These are phyloP conservation scores for Beauveria scarabaeidicola DNA, from an alignment of 2,329 filamentous ascomycete genomes.

Conservation along the genomic window DNA sequence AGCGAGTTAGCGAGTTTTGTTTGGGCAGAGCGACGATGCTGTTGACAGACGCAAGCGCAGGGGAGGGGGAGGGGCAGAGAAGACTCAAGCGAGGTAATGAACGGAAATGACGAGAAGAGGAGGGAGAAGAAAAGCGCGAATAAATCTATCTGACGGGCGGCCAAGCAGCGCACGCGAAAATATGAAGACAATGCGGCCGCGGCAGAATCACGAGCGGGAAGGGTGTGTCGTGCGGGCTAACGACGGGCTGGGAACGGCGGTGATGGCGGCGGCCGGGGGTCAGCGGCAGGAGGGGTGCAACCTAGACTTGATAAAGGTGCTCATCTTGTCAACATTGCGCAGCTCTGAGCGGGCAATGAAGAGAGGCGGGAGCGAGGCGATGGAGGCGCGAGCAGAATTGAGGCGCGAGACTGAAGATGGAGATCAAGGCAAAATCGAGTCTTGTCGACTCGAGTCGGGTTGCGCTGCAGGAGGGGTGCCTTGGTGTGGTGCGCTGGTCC, in stretches of 20 bases:
- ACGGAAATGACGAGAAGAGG: not conserved
- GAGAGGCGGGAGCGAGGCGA: not conserved
- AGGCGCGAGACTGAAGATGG: not conserved
- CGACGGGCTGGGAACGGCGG: not conserved
- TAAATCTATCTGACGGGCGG: not conserved
- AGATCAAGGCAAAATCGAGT: not conserved
- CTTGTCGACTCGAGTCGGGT: constrained; percentile 1
- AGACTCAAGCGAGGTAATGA: too few species aligned
- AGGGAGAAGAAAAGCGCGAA: not conserved
- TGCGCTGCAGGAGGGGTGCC: not conserved
- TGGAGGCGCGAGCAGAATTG: not conserved
- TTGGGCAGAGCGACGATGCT: not conserved
- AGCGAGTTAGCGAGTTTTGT: constrained; percentile 17
- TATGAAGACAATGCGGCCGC: not conserved
- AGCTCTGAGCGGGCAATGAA: constrained; percentile 10
- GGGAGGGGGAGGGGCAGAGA: not conserved
- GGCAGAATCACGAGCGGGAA: not conserved
- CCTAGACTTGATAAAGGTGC: constrained; percentile 12
- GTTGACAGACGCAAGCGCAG: not conserved
- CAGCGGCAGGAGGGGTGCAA: constrained; percentile 4
- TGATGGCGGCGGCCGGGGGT: not conserved
- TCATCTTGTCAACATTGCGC: constrained; percentile 12
- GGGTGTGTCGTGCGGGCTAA: not conserved
- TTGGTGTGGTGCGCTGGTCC: not conserved
- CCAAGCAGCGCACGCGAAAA: not conserved